Conservation (phyloP, 2,329 filamentous ascomycete species). For the Tolypocladium sp. region DNA sequence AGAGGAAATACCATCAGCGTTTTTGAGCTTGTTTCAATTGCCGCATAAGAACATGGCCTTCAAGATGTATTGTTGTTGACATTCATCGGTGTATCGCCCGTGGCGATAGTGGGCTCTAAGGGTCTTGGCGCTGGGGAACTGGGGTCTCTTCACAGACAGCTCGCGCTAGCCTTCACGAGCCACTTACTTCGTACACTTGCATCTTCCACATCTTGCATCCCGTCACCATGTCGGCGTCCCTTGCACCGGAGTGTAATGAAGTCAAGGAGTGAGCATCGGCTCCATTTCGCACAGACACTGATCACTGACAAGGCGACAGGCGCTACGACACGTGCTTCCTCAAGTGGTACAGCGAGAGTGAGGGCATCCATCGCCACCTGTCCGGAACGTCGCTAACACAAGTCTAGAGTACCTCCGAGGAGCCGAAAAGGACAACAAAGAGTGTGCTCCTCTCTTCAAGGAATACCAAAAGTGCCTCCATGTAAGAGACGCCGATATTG, state of each 20-base stretch:
- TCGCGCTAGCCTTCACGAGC: not conserved
- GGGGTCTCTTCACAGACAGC: not conserved
- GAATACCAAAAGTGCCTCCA: conserved; percentile 81
- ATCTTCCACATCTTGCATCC: not conserved
- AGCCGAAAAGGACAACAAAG: conserved; percentile 68
- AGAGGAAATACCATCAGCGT: not conserved
- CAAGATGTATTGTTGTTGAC: not conserved
- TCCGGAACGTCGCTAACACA: not conserved
- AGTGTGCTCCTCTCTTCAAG: conserved; percentile 79
- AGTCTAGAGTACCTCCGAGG: conserved; percentile 77
- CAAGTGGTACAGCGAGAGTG: conserved; percentile 99
- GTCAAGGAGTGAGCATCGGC: conserved; percentile 70
- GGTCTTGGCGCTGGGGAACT: not conserved
- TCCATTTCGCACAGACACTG: not conserved
- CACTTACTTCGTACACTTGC: not conserved
- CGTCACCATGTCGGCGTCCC: conserved; percentile 67
- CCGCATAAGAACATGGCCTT: not conserved
- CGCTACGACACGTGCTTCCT: conserved; percentile 96
- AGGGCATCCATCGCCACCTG: conserved; percentile 19
- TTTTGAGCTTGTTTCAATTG: not conserved
- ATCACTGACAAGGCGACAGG: conserved; percentile 32
- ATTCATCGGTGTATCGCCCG: not conserved
- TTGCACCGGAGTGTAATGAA: conserved; percentile 91
- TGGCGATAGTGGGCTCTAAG: not conserved
- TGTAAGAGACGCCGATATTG: conserved; percentile 33